phyloP scores from a whole-genome alignment of 441 rosid species.

The Gossypium lobatum region DNA sequence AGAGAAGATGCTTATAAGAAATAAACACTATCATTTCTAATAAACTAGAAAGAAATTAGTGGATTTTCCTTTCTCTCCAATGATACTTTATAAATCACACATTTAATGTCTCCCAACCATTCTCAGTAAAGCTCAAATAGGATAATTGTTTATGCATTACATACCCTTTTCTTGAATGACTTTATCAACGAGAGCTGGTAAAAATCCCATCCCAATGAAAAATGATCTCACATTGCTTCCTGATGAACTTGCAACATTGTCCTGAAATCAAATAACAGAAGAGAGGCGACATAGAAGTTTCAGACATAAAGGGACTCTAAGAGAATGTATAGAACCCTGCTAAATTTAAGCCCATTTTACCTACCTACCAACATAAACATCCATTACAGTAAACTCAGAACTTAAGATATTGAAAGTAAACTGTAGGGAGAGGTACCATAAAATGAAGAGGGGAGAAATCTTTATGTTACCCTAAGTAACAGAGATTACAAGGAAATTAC shows the following conservation, averaged over 20 bases:
- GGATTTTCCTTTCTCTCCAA: background rate
- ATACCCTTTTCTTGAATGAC: constrained; percentile 70
- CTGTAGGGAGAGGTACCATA: background rate
- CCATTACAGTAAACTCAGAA: background rate
- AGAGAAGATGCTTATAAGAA: constrained; percentile 19
- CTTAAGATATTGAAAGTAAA: background rate
- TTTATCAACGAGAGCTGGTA: constrained; percentile 58
- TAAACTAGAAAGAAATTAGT: background rate
- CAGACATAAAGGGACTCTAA: background rate
- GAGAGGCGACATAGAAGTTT: background rate
- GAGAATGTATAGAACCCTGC: background rate
- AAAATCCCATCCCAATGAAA: constrained; percentile 76
- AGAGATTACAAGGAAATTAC: background rate
- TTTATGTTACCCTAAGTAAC: background rate
- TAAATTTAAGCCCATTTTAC: background rate
- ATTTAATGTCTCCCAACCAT: background rate
- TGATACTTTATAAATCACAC: background rate
- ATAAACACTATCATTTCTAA: background rate
- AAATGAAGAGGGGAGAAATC: background rate
- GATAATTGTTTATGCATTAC: constrained; percentile 7
- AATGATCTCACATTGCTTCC: constrained; percentile 54
- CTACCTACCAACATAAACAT: background rate
- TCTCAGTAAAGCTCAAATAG: background rate
- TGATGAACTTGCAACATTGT: constrained; percentile 72
- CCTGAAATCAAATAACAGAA: constrained; percentile 34